phyloP scores from a whole-genome alignment of 352 stramenopile species.

The Plasmopara halstedii region DNA sequence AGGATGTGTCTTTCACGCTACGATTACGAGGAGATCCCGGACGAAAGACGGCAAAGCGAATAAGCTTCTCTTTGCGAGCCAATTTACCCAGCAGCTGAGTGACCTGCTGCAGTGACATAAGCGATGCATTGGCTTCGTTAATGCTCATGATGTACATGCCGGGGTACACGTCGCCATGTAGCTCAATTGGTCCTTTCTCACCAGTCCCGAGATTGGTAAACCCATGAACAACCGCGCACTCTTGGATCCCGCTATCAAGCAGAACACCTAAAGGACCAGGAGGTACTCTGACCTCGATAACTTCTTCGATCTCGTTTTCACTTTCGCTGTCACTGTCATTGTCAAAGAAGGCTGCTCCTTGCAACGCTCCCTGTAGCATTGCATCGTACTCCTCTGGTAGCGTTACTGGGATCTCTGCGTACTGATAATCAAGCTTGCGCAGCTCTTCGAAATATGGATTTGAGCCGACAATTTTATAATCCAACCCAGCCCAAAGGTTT shows the following conservation, averaged over 20 bases:
- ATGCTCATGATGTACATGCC: conserved; percentile 86
- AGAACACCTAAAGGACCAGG: conserved; percentile 66
- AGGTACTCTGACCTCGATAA: conserved; percentile 65
- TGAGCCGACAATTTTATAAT: conserved; percentile 74
- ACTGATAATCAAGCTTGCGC: conserved; percentile 63
- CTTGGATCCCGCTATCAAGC: conserved; percentile 67
- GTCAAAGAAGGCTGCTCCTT: conserved; percentile 75
- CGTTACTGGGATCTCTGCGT: conserved; percentile 50
- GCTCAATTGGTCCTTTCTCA: conserved; percentile 56
- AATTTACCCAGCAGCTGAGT: conserved; percentile 67
- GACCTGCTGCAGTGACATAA: conserved; percentile 71
- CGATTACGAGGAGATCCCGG: conserved; percentile 40
- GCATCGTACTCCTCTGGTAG: conserved; percentile 39
- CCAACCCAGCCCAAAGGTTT: conserved; percentile 73
- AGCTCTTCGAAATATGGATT: conserved; percentile 72
- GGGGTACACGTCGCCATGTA: conserved; percentile 49
- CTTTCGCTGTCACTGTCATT: conserved; percentile 74
- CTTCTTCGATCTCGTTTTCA: conserved; percentile 69
- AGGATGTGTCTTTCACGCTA: conserved; percentile 31
- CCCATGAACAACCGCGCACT: conserved; percentile 75
- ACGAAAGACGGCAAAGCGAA: conserved; percentile 70
- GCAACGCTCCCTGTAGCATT: conserved; percentile 60
- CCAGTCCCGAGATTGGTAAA: conserved; percentile 61
- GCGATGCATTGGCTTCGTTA: conserved; percentile 74
- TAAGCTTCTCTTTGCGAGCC: conserved; percentile 69